Evolutionary conservation across 179 eudicot genomes (phyloP).

Genomic region (Corrigiola litoralis): DNA sequence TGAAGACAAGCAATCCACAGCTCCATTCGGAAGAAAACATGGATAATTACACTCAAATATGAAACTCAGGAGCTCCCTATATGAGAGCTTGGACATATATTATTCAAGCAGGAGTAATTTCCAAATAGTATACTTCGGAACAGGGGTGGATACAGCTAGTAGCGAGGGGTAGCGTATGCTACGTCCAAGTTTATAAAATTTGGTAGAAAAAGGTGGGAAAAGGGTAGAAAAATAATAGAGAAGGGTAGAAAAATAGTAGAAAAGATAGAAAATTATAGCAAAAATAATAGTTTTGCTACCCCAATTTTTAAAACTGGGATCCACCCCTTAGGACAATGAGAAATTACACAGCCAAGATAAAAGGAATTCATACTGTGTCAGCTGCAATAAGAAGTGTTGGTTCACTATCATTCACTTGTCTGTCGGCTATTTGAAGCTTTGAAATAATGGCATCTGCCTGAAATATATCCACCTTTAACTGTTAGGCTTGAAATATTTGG

Average conservation of each 20-base stretch:
- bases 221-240: too few species aligned
- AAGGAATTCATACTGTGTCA: constrained; percentile 67
- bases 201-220: too few species aligned
- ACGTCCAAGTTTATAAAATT: too few species aligned
- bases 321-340: neutral
- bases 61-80: neutral
- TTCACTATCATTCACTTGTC: constrained; percentile 48
- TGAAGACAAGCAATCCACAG: neutral
- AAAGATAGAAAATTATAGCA: too few species aligned
- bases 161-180: too few species aligned
- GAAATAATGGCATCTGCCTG: constrained; percentile 84
- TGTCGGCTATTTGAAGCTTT: constrained; percentile 49
- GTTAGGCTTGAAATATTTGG: constrained; percentile 2
- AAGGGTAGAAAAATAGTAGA: too few species aligned
- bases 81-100: too few species aligned
- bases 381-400: constrained; percentile 68
- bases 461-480: constrained; percentile 17
- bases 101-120: too few species aligned
- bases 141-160: too few species aligned
- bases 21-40: neutral
- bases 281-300: too few species aligned
- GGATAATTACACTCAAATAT: neutral
- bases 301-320: too few species aligned
- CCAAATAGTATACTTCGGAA: too few species aligned
- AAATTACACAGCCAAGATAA: constrained; percentile 16